Conservation (phyloP, 1,139 yeast species). For the Pichia sp. region DNA sequence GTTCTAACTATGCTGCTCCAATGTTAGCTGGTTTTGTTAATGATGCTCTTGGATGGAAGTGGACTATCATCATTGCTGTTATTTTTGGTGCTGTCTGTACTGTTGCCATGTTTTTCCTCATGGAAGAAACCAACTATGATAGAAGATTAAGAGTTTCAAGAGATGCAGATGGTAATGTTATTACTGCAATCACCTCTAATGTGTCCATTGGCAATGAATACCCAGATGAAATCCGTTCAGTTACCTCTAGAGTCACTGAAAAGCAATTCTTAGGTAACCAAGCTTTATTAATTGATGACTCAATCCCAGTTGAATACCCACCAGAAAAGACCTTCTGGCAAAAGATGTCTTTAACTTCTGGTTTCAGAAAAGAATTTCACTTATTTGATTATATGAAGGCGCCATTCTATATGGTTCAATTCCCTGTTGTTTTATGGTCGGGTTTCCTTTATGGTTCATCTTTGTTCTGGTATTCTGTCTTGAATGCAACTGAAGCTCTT, state of each 20-base stretch:
- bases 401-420: constrained; percentile 42
- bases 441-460: constrained; percentile 65
- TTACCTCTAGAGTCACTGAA: constrained; percentile 3
- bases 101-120: constrained; percentile 40
- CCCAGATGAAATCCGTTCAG: constrained; percentile 3
- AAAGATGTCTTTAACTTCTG: constrained; percentile 37
- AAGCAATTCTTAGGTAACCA: constrained; percentile 25
- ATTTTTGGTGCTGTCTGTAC: constrained; percentile 48
- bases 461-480: constrained; percentile 52
- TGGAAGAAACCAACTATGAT: constrained; percentile 48
- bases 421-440: constrained; percentile 62
- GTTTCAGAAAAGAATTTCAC: constrained; percentile 34
- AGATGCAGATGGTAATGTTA: constrained; percentile 23
- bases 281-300: constrained; percentile 24
- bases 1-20: constrained; percentile 44
- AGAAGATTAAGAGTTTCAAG: constrained; percentile 31
- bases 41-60: constrained; percentile 47
- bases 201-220: constrained; percentile 9
- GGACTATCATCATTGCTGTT: constrained; percentile 46
- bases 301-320: constrained; percentile 21
- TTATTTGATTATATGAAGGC: constrained; percentile 35
- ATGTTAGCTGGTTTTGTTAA: constrained; percentile 49
- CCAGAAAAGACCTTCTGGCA: constrained; percentile 35
- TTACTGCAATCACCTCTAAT: constrained; percentile 25
- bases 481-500: constrained; percentile 41